Conservation (phyloP, 1,139 yeast species). For the Geotrichum citri-aurantii region DNA sequence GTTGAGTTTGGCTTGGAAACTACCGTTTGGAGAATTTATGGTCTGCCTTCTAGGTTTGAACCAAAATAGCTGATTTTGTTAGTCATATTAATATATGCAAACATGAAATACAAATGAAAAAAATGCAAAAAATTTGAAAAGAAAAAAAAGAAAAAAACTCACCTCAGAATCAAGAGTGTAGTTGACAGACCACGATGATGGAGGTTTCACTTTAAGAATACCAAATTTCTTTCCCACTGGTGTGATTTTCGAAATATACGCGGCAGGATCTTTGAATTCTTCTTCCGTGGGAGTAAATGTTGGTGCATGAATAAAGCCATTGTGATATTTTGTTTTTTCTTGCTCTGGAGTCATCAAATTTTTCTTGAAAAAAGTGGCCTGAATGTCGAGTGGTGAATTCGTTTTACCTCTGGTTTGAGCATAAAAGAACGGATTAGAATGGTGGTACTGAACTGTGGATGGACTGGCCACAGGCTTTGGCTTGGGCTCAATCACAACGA, state of each 20-base stretch:
- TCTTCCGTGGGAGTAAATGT: constrained; percentile 43
- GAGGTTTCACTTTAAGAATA: constrained; percentile 67
- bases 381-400: background rate
- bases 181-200: constrained; percentile 26
- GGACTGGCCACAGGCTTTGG: background rate
- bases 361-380: constrained; percentile 16
- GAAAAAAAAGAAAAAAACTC: constrained; percentile 31
- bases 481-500: background rate
- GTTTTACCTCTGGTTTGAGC: constrained; percentile 13
- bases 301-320: constrained; percentile 42
- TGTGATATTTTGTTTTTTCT: background rate
- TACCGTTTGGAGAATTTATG: constrained; percentile 38
- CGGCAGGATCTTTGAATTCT: constrained; percentile 46
- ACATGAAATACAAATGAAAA: constrained; percentile 4
- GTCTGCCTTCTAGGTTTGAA: constrained; percentile 53
- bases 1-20: constrained; percentile 27
- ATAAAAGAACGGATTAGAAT: constrained; percentile 1
- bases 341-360: constrained; percentile 23
- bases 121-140: too few relatives aligned
- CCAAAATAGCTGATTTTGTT: constrained; percentile 31
- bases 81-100: background rate
- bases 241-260: constrained; percentile 43
- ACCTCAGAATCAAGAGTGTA: background rate
- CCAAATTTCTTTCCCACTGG: constrained; percentile 53
- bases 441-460: background rate